A percentile compares a stretch with the other conserved stretches of the same genome.
These are phyloP conservation scores for Tulasnella sp. DNA, from an alignment of 768 basidiomycete genomes.

Conservation along the genomic window DNA sequence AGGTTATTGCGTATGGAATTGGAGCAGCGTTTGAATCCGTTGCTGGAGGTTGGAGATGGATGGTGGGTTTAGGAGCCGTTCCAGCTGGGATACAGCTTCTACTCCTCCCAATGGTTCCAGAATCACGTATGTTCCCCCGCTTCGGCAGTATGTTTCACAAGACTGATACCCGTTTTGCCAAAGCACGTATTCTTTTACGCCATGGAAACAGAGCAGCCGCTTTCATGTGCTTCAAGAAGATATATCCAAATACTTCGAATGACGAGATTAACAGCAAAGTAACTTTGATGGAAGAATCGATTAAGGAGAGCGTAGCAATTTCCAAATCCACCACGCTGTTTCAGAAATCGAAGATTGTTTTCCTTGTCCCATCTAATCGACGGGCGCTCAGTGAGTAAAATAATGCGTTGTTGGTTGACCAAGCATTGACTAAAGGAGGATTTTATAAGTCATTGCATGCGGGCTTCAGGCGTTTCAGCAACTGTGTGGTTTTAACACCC, in stretches of 20 bases:
- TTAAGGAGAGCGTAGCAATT: slow-evolving; percentile 49
- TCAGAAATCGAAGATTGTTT: slow-evolving; percentile 42
- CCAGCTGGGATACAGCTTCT: slow-evolving; percentile 53
- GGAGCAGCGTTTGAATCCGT: slow-evolving; percentile 51
- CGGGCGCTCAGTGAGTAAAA: slow-evolving; percentile 48
- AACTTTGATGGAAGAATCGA: slow-evolving; percentile 41
- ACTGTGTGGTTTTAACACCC: slow-evolving; percentile 72
- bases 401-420: background rate
- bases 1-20: slow-evolving; percentile 66
- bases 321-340: slow-evolving; percentile 47
- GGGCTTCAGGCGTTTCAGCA: slow-evolving; percentile 78
- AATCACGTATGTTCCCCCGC: slow-evolving; percentile 47
- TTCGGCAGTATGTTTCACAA: background rate
- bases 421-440: background rate
- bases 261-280: slow-evolving; percentile 52
- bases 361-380: slow-evolving; percentile 45
- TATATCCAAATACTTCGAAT: slow-evolving; percentile 53
- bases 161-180: background rate
- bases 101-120: slow-evolving; percentile 54
- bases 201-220: slow-evolving; percentile 41
- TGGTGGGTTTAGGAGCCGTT: slow-evolving; percentile 64
- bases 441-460: slow-evolving; percentile 48
- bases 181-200: slow-evolving; percentile 53
- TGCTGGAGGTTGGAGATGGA: slow-evolving; percentile 63
- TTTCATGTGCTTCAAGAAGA: slow-evolving; percentile 42